Conservation (phyloP, 257 asterid species). For the Nicotiana tomentosiformis region DNA sequence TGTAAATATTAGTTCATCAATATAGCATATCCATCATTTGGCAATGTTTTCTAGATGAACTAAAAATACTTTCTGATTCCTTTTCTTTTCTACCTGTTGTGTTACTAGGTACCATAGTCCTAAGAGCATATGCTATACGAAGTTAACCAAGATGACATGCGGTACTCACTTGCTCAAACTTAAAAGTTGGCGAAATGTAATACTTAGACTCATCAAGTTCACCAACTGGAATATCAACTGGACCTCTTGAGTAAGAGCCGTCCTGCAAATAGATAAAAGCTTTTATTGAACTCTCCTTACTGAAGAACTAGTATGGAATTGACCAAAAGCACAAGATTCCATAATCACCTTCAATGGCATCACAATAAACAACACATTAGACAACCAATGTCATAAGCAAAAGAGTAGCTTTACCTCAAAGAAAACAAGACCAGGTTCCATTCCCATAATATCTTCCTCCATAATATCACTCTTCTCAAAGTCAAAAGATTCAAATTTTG, state of each 20-base stretch:
- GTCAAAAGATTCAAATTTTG: slow-evolving; percentile 75
- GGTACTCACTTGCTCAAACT: slow-evolving; percentile 86
- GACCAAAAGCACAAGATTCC: neutral
- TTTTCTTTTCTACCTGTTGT: neutral
- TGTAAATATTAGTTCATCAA: neutral
- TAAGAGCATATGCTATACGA: neutral
- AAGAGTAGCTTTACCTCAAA: slow-evolving; percentile 63
- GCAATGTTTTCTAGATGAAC: neutral
- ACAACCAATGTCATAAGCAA: neutral
- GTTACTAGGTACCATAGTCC: neutral
- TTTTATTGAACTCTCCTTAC: neutral
- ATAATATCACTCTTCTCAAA: slow-evolving; percentile 72
- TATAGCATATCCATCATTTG: neutral
- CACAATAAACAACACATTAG: neutral
- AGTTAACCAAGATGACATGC: slow-evolving; percentile 2
- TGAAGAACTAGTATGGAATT: neutral
- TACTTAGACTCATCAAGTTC: slow-evolving; percentile 57
- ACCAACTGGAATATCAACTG: slow-evolving; percentile 75
- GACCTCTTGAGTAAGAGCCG: slow-evolving; percentile 98
- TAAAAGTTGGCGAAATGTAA: slow-evolving; percentile 78
- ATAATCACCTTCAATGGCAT: neutral
- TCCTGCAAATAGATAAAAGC: slow-evolving; percentile 55
- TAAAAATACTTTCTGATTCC: neutral
- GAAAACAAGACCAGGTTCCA: slow-evolving; percentile 94
- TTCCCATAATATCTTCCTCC: slow-evolving; percentile 97